Evolutionary conservation across 306 rosid genomes (phyloP), one percentile per base, ranked within the genome.

Genomic region (Inga leiocalycina): DNA sequence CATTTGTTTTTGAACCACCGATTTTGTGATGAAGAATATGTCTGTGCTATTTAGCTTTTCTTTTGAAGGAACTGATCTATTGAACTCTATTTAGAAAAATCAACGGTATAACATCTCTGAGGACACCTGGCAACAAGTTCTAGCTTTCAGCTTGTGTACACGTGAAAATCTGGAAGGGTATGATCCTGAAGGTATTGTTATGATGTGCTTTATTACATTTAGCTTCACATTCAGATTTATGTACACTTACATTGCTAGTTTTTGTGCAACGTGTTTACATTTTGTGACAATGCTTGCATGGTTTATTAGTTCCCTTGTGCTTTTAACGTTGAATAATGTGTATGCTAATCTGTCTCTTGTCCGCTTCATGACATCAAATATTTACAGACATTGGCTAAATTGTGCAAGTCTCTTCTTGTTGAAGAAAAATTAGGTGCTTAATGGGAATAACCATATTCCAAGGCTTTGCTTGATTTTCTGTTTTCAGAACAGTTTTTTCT

Each of bases 121-220:
- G 88, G 99, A 97, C 89, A 94, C 98, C 17, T 97, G 99, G 99
- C 88, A 83, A 83, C 99, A 97, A 89, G 98, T 94, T 76, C 86
- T 97, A 72, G 94, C 99, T 87, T 97, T 97, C 86, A 97, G 98
- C 88, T 85, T 93, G 83, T 89, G 95, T 86, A 97, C 93, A 14
- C 97, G 88, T 24, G 97, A 97, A 85, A 92, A 81, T 89, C 84
- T 97, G 89, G 95, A 91, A 71, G 97, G 97, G 69, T 97, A 97
- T 87, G 99, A 97, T 86, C 95, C 95, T 49, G 97, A 90, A 94
- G 99, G 99, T 96, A 94, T 74, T 82, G 67, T 39, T 83, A 75
- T 82, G 56, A 24, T 81, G 49, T 81, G 27, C 77, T 10, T 22
- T 59, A 51, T 51, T 80, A 20, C 72, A 80, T 59, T 37, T 82